Percentiles rank a stretch among this genome's conserved stretches.
Evolutionary conservation across 257 asterid species (phyloP).

Genomic region (Fraxinus anomala): DNA sequence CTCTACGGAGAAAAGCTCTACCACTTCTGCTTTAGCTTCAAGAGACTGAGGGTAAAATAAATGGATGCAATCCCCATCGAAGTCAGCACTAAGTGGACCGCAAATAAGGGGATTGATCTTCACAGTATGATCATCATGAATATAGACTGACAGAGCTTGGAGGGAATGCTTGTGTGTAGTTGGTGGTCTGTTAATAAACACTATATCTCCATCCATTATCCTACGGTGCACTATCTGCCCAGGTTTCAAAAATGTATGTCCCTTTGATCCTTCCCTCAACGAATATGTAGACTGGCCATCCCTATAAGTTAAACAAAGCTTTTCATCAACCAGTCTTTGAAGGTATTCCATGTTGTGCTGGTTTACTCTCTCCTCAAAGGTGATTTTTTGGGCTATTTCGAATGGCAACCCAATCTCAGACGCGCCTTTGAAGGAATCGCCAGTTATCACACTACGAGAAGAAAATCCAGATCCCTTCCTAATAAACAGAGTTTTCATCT

Average conservation of each 20-base stretch:
- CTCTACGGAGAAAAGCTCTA: constrained; percentile 93
- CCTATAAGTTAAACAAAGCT: constrained; percentile 73
- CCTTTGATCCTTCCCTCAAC: constrained; percentile 88
- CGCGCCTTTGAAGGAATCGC: constrained; percentile 89
- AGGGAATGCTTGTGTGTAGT: constrained; percentile 97
- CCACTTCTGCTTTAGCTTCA: constrained; percentile 92
- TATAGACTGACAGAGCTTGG: constrained; percentile 80
- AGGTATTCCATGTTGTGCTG: constrained; percentile 70
- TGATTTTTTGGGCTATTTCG: constrained; percentile 87
- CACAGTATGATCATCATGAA: constrained; percentile 89
- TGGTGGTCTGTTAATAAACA: constrained; percentile 92
- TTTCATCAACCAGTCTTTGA: constrained; percentile 88
- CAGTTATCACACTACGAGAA: constrained; percentile 94
- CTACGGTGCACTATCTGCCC: constrained; percentile 93
- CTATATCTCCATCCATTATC: constrained; percentile 94
- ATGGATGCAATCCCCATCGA: constrained; percentile 94
- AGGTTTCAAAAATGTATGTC: constrained; percentile 83
- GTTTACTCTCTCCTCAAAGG: constrained; percentile 86
- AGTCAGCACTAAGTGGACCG: constrained; percentile 94
- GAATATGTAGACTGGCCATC: constrained; percentile 82
- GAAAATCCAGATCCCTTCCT: constrained; percentile 99
- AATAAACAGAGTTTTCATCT: constrained; percentile 92
- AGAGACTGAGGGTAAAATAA: constrained; percentile 92
- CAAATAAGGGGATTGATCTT: constrained; percentile 95
- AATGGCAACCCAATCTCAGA: constrained; percentile 90